A percentile compares a stretch with the other conserved stretches of the same genome.
These are phyloP conservation scores for Psidium guajava DNA, from an alignment of 345 rosid genomes.

Conservation along the genomic window DNA sequence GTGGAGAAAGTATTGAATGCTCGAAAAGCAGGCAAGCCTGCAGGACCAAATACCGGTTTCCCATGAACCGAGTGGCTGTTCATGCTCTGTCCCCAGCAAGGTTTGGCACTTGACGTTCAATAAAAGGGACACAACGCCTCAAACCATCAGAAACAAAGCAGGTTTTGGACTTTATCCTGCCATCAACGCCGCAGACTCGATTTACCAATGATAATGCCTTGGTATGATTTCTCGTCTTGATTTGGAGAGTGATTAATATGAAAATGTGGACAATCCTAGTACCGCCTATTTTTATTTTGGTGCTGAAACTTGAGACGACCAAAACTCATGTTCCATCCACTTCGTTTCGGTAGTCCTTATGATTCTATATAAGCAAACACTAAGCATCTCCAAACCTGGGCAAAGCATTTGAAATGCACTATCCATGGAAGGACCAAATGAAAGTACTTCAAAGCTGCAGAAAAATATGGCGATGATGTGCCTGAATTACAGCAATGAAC, in stretches of 20 bases:
- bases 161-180: not conserved
- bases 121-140: not conserved
- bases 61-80: not conserved
- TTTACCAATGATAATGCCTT: not conserved
- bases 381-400: not conserved
- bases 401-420: not conserved
- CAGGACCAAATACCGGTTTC: not conserved
- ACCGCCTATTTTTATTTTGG: not conserved
- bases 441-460: not conserved
- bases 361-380: not conserved
- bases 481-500: not conserved
- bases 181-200: not conserved
- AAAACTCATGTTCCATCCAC: not conserved
- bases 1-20: conserved; percentile 56
- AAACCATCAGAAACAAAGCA: not conserved
- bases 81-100: not conserved
- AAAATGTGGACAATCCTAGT: not conserved
- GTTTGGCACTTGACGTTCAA: not conserved
- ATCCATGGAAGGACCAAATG: not conserved
- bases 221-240: not conserved
- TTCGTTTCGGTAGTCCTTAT: not conserved
- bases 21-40: conserved; percentile 14
- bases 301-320: not conserved
- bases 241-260: not conserved
- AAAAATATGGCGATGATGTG: not conserved